These are phyloP conservation scores for Paraglomus brasilianum DNA, from an alignment of 192 early-diverging fungal species.

Conservation along the genomic window DNA sequence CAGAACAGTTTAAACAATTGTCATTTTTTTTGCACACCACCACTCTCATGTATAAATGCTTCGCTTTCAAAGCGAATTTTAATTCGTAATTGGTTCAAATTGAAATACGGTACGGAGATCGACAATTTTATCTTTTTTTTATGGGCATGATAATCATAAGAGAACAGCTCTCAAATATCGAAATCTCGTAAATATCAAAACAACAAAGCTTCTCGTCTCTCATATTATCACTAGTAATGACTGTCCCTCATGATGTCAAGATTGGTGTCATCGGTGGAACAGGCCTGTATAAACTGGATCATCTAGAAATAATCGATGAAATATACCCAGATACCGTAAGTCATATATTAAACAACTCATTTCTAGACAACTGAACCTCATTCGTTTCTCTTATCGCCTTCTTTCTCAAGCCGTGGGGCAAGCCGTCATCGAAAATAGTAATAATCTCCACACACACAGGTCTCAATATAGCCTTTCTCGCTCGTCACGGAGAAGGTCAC, in stretches of 20 bases:
- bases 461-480: constrained; percentile 90
- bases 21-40: no score
- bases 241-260: constrained; percentile 71
- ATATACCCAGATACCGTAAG: constrained; percentile 81
- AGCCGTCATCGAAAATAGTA: constrained; percentile 83
- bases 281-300: constrained; percentile 86
- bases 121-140: no score
- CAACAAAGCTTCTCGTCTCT: no score
- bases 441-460: constrained; percentile 71
- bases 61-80: no score
- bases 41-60: no score
- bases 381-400: constrained; percentile 16
- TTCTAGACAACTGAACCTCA: constrained; percentile 4
- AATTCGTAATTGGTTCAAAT: no score
- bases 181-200: no score
- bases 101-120: no score
- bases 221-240: no score
- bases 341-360: neutral
- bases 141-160: no score
- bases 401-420: constrained; percentile 72
- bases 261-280: constrained; percentile 96
- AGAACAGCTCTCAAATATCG: no score
- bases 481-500: constrained; percentile 93
- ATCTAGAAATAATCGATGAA: constrained; percentile 76
- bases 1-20: no score